Conservation (phyloP, 345 rosid genomes). For the Populus tremula region DNA sequence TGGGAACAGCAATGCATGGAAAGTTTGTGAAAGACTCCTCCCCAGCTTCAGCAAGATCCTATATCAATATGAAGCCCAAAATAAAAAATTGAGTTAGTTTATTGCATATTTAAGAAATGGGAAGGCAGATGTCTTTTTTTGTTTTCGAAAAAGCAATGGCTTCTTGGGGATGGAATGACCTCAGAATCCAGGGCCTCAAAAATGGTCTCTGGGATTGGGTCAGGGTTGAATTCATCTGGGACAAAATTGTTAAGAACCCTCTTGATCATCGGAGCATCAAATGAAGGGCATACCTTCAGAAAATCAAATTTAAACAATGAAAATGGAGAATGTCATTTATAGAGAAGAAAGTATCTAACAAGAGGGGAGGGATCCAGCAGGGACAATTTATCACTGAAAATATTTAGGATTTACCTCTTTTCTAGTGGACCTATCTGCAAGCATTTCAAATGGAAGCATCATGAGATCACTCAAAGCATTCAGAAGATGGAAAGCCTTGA, state of each 20-base stretch:
- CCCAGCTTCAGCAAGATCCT: conserved; percentile 51
- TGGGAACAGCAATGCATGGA: conserved; percentile 59
- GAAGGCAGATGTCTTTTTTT: not conserved
- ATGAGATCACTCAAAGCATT: conserved; percentile 85
- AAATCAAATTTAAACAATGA: conserved; percentile 1
- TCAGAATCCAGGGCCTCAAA: conserved; percentile 60
- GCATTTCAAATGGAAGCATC: conserved; percentile 96
- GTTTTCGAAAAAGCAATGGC: not conserved
- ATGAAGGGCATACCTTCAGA: conserved; percentile 72
- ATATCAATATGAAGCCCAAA: conserved; percentile 8
- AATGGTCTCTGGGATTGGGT: conserved; percentile 61
- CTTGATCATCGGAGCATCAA: conserved; percentile 56
- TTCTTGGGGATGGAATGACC: conserved; percentile 42
- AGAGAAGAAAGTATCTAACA: not conserved
- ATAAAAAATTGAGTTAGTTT: not conserved
- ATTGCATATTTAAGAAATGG: not conserved
- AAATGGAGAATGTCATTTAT: conserved; percentile 1
- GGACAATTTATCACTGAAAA: not conserved
- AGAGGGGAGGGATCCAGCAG: not conserved
- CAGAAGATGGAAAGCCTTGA: conserved; percentile 72
- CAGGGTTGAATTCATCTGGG: conserved; percentile 85
- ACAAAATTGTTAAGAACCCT: conserved; percentile 70
- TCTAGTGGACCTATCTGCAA: conserved; percentile 63
- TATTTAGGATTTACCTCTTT: conserved; percentile 54
- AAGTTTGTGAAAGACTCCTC: conserved; percentile 43